Conservation (phyloP, 371 early-diverging fungal species). For the Nematocida ironsii region DNA sequence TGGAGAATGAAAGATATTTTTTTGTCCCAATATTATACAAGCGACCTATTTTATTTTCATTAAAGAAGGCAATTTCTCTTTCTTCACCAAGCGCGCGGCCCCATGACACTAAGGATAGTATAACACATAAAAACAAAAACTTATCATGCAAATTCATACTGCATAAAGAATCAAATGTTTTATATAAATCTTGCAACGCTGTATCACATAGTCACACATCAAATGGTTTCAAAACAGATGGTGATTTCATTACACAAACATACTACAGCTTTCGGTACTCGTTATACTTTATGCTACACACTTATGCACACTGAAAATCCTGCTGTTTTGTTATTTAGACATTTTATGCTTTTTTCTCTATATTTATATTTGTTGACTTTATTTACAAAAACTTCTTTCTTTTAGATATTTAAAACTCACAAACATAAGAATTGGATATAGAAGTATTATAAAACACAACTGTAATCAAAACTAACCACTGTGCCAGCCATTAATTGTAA, state of each 20-base stretch:
- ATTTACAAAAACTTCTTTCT: no score
- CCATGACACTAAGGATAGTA: not conserved
- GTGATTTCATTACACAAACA: not conserved
- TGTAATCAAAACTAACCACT: no score
- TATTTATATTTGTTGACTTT: no score
- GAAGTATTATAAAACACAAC: no score
- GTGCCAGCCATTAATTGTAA: no score
- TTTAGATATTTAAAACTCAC: no score
- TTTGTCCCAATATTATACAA: constrained; percentile 38
- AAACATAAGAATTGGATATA: no score
- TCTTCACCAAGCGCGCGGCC: constrained; percentile 10
- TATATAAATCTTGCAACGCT: constrained; percentile 15
- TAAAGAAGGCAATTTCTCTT: not conserved
- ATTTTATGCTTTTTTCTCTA: no score
- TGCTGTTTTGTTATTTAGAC: no score
- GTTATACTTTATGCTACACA: no score
- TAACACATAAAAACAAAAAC: not conserved
- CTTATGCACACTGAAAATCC: no score
- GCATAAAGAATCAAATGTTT: constrained; percentile 15
- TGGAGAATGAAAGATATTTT: constrained; percentile 6
- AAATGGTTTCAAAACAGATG: not conserved
- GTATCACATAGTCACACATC: constrained; percentile 12
- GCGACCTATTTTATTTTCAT: constrained; percentile 20
- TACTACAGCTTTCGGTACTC: no score
- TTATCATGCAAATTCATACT: constrained; percentile 6